Evolutionary conservation across 2,329 filamentous ascomycete species (phyloP).

Genomic region (Parafenestella ontariensis): DNA sequence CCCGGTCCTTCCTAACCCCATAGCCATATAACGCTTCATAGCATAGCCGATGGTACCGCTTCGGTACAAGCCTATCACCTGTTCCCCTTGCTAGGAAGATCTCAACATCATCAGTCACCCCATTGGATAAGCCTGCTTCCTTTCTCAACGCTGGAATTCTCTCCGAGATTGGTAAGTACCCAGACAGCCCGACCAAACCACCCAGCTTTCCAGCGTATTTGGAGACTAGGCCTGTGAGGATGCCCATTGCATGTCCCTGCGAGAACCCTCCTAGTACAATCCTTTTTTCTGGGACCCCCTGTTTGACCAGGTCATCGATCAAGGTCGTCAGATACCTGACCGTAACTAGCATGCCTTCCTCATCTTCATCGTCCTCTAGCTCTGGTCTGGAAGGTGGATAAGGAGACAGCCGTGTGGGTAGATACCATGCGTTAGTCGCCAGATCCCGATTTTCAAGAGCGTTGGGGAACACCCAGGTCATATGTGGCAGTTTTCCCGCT

Average conservation of each 20-base stretch:
- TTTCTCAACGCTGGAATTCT: constrained; percentile 50
- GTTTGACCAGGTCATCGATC: constrained; percentile 51
- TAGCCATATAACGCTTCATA: constrained; percentile 50
- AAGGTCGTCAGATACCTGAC: constrained; percentile 52
- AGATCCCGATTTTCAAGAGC: constrained; percentile 56
- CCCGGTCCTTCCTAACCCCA: constrained; percentile 47
- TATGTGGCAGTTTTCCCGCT: constrained; percentile 56
- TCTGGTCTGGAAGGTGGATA: constrained; percentile 51
- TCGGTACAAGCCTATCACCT: constrained; percentile 58
- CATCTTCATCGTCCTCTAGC: constrained; percentile 56
- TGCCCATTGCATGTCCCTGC: constrained; percentile 56
- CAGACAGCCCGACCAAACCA: constrained; percentile 54
- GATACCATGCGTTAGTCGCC: constrained; percentile 57
- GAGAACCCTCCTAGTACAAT: constrained; percentile 59
- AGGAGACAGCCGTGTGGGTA: constrained; percentile 50
- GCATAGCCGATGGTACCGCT: constrained; percentile 52
- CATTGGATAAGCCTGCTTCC: constrained; percentile 43
- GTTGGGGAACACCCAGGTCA: constrained; percentile 60
- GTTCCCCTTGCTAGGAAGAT: constrained; percentile 58
- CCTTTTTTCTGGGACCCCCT: constrained; percentile 51
- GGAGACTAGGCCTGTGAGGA: constrained; percentile 53
- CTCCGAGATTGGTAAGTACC: constrained; percentile 56
- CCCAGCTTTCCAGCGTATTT: constrained; percentile 51
- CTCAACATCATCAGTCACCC: constrained; percentile 46
- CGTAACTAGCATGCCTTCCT: constrained; percentile 52